Evolutionary conservation across 2,329 filamentous ascomycete species (phyloP), one percentile per base, ranked within the genome.

Genomic region (Blastomyces gilchristii): DNA sequence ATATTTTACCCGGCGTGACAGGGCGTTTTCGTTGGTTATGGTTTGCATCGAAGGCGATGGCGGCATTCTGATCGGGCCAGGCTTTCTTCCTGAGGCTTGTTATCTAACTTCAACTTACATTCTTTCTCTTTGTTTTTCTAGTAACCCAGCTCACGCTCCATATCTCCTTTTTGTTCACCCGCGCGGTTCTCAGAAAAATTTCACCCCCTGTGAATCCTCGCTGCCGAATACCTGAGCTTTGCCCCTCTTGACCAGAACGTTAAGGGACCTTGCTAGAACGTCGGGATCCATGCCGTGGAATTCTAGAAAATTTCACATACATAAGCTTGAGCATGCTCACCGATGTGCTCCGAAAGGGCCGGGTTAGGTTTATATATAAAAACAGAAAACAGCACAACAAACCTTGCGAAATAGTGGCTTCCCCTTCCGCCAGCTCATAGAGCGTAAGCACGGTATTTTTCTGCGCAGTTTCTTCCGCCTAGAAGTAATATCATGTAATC

Each of bases 221-320:
- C 85, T 84, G 43, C 93, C 93, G 78, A 99, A 97, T 34, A 97
- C 86, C 76, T 97, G 93, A 16, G 92, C 93, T 77, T 89, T 96
- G 68, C 91, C 91, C 66, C 88, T 84, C 81, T 95, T 96, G 45
- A 96, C 92, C 58, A 97, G 81, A 59, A 94, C 81, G 65, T 85
- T 83, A 58, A 99, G 81, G 47, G 90, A 88, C 74, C 88, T 91
- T 68, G 88, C 83, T 71, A 99, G 81, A 65, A 96, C 75, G 31
- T 91, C 90, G 56, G 82, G 80, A 72, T 97, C 92, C 80, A 99
- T 89, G n/a, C 89, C 90, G 75, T 91, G 86, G 71, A 96, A 90
- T 69, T 95, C 91, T 88, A 69, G 39, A 52, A 64, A 31, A 41
- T 31, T 22, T n/a, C 56, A 57, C 66, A 43, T 69, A 63, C 69